Base-by-base conservation (phyloP, 495 filamentous ascomycete genomes). In the Xylona heveae region DNA sequence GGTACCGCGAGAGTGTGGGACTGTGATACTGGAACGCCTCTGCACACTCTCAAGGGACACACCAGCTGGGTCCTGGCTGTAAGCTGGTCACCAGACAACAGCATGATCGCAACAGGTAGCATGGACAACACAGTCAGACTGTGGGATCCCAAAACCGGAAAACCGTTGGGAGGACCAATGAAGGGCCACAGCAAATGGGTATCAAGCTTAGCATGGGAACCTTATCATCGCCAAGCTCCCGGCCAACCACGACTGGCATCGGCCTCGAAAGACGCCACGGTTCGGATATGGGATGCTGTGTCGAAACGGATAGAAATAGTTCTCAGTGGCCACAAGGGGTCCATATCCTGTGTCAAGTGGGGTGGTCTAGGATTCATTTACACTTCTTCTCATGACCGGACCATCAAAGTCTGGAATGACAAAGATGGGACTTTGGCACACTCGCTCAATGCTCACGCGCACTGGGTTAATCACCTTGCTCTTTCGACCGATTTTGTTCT, bases 401-500 rank as follows among this genome's bases (percentile, higher is more conserved):
- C 78, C 3, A 68, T 99, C 38, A 88, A 88, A 38, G 69, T 93
- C 6, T 99, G 90, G 85, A 71, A 84, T 42, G 64, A 79, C 5
- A 59, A 64, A 15, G 68, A 72, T 33, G 83, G 83, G 5, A 80
- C 74, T 0, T 55, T 94, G 10, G 58, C 78, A 24, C 74, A 90
- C 48, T 79, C 69, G 1, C 55, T 95, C 20, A 69, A 69, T 1
- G 62, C 75, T 1, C 90, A 99, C 46, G 80, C 79, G 1, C 85
- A 94, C 49, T 90, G 88, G 65, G 74, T 99, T 6, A 99, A 99
- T 52, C 82, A 95, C 48, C 70, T 99, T 6, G 82, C 88, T 0
- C 62, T 99, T 5, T 94, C 84, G 2, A 93, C 81, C 1, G 90
- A 95, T 47, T 78, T 78, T 42, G 82, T 73, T n/a, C 61, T 94